Base-by-base conservation (phyloP, 306 rosid genomes). In the Luffa acutangula region DNA sequence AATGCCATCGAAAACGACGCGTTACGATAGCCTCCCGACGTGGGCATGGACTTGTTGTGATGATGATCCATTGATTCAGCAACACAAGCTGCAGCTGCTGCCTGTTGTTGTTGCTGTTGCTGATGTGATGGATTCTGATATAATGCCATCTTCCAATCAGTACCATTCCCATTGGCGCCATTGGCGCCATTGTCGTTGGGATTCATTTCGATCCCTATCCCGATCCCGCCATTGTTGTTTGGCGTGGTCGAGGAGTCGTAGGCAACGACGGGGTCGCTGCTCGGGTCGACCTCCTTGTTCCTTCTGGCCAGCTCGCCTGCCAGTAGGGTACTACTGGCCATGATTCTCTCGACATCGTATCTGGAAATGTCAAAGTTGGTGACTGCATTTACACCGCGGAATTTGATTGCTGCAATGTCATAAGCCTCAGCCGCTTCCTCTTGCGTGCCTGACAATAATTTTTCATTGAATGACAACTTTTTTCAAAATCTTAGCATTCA, bases 381-480 rank as follows among this genome's bases (percentile, higher is more conserved):
- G 42, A 79, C 82, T 0, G 82, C 82, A 79, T 67, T 79, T 52
- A 79, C 56, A 9, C 82, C 82, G n/a, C 82, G 82, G 77, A 79
- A 79, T 70, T 69, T 79, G 65, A 79, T 70, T n/a, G 82, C 82
- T 37, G 82, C 82, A 0, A 79, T 69, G 77, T 79, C 82, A 21
- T 79, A 79, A 10, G 82, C 82, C 74, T 79, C 82, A 8, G 82
- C 82, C 9, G 82, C 82, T 79, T 79, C 77, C 82, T 79, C 77
- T 69, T 79, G 82, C 41, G 82, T 79, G 82, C 82, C 82, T 79
- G 77, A 77, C 58, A 73, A 39, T 6, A 12, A 0, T 10, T 15
- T 37, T 6, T 21, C 62, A 75, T 14, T 49, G 34, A 49, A 76
- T 20, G 34, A 39, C 33, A 77, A 42, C 7, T 3, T 10, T 37